Evolutionary conservation across 1,139 yeast species (phyloP), one percentile per base, ranked within the genome.

Genomic region (Yamadazyma buinensis): DNA sequence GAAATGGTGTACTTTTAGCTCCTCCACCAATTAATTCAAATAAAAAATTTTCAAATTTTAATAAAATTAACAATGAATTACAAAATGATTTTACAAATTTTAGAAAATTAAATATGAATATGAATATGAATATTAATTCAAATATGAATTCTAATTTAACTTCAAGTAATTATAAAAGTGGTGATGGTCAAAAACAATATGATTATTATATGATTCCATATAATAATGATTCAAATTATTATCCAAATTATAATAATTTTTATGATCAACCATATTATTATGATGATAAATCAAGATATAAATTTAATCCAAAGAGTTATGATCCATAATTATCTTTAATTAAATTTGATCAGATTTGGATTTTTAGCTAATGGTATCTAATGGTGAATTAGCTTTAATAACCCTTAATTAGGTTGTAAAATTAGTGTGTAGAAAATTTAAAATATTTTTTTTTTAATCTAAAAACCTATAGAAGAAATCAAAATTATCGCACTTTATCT

Each of bases 11-110:
- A 39, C 71, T 69, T 23, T 64, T 80, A 35, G 88, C 90, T 0
- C 90, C 90, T 5, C 87, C 90, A 7, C 90, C 90, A 3, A 79
- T 82, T 21, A 77, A 79, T 46, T 66, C 79, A 41, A 56, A 34
- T 4, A 43, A 43, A 27, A 43, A 33, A 17, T 23, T 23, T 21
- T 17, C 25, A 20, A 20, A 20, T 10, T 12, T 17, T 19, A 30
- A 27, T 19, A 18, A 28, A 15, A 19, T 15, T 23, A 26, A 15
- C 10, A 26, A 20, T 12, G 26, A 20, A 12, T 19, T 14, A n/a
- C n/a, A n/a, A n/a, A n/a, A n/a, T n/a, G n/a, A n/a, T n/a, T n/a
- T n/a, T n/a, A n/a, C n/a, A n/a, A n/a, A n/a, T n/a, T n/a, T n/a
- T n/a, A n/a, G n/a, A n/a, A n/a, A n/a, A n/a, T n/a, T n/a, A n/a